Base-by-base conservation (phyloP, 2,329 filamentous ascomycete species). In the Plectosphaerella cucumerina region DNA sequence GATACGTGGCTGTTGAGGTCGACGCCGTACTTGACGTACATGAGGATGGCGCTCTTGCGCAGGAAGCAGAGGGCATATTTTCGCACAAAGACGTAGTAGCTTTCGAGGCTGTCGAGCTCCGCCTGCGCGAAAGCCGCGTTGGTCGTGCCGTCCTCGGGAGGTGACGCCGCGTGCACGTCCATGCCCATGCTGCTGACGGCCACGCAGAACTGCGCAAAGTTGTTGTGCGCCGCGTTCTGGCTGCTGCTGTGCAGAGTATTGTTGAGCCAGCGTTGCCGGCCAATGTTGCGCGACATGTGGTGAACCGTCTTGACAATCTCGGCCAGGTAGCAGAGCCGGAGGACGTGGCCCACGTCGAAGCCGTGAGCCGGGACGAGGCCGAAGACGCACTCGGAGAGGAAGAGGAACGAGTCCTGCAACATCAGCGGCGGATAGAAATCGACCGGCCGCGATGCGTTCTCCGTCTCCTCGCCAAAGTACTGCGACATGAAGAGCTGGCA, bases 61-160 rank as follows among this genome's bases (percentile, higher is more conserved):
- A 99, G 75, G 72, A 97, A 99, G 0, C 84, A 78, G n/a, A 97
- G 76, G 4, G 91, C 90, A 62, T 97, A 99, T 61, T 87, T 91
- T 55, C 85, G 83, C 21, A 90, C 78, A 58, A 86, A 83, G 9
- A 69, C 68, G 59, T 84, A 81, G 66, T 80, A 80, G 31, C 73
- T 75, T 49, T 75, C 72, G 33, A 84, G 62, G 47, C 71, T 75
- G 50, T 81, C 70, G 44, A 85, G 70, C 11, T 73, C 76, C 8
- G 76, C 72, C 59, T 85, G 80, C 48, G 77, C 70, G 60, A 84
- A 82, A 3, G 73, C 81, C 4, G 35, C 8, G 4, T 14, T 26
- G 5, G 21, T 21, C 4, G 39, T 17, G n/a, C n/a, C 39, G 17
- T 42, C 39, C 49, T 61, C 54, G n/a, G 63, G 56, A 5, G 65